phyloP scores from a whole-genome alignment of 257 asterid species.

The Prunella vulgaris region DNA sequence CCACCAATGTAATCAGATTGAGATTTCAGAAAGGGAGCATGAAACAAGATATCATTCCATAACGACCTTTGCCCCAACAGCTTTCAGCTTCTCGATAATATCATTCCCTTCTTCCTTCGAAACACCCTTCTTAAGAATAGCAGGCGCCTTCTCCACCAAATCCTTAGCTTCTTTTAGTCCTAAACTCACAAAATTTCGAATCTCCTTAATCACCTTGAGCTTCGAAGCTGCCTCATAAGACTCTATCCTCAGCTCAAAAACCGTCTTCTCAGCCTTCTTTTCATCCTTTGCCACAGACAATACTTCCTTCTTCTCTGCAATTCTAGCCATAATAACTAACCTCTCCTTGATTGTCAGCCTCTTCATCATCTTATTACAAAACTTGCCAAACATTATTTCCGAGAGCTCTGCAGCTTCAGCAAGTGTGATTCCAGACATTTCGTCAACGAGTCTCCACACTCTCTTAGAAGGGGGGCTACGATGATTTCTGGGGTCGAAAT shows the following conservation, averaged over 20 bases:
- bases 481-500: slow-evolving; percentile 67
- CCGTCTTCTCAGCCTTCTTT: slow-evolving; percentile 61
- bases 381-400: slow-evolving; percentile 33
- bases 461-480: slow-evolving; percentile 73
- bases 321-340: slow-evolving; percentile 39
- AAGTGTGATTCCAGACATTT: slow-evolving; percentile 64
- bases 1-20: neutral
- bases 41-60: slow-evolving; percentile 30
- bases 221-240: slow-evolving; percentile 64
- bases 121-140: slow-evolving; percentile 39
- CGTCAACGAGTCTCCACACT: slow-evolving; percentile 85
- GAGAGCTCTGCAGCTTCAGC: slow-evolving; percentile 60
- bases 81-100: slow-evolving; percentile 47
- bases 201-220: slow-evolving; percentile 60
- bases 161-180: slow-evolving; percentile 48
- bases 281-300: slow-evolving; percentile 45
- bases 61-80: slow-evolving; percentile 40
- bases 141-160: slow-evolving; percentile 44
- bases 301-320: slow-evolving; percentile 15
- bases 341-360: slow-evolving; percentile 50
- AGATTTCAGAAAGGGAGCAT: neutral
- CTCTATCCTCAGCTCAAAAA: slow-evolving; percentile 70
- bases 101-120: slow-evolving; percentile 39
- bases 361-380: slow-evolving; percentile 34
- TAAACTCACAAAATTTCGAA: slow-evolving; percentile 35